A percentile compares a stretch with the other conserved stretches of the same genome.
Conservation (phyloP, 164 flowering plant species). For the Protea cynaroides region DNA sequence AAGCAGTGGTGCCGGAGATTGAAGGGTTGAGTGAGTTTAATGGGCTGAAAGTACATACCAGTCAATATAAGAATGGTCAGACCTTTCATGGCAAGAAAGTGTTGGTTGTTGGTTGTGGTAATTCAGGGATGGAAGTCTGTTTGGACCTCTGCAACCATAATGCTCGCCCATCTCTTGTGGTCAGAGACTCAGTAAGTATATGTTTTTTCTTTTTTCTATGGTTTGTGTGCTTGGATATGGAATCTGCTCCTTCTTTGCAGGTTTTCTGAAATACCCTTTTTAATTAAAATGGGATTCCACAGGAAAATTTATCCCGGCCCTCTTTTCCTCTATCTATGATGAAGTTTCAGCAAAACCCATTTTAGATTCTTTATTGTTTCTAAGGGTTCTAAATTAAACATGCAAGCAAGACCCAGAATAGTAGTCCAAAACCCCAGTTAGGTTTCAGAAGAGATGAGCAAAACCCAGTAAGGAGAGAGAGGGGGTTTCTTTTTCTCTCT, state of each 20-base stretch:
- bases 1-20: conserved; percentile 55
- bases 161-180: conserved; percentile 73
- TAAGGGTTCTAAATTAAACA: not conserved
- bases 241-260: too few species aligned
- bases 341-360: too few species aligned
- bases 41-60: conserved; percentile 61
- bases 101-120: conserved; percentile 90
- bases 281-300: too few species aligned
- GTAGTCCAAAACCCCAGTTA: too few species aligned
- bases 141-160: conserved; percentile 77
- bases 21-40: conserved; percentile 53
- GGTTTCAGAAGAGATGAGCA: not conserved
- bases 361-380: too few species aligned
- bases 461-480: too few species aligned
- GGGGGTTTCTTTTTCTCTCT: too few species aligned
- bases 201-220: too few species aligned
- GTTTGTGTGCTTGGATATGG: too few species aligned
- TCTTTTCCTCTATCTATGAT: not conserved
- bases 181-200: conserved; percentile 65
- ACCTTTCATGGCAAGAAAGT: conserved; percentile 49
- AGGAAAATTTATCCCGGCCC: not conserved
- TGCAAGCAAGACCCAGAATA: not conserved
- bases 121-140: conserved; percentile 96
- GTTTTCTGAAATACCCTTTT: too few species aligned
- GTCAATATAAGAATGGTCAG: conserved; percentile 59